Conservation (phyloP, 208 protist genomes). For the Herpetomonas tarakana region DNA sequence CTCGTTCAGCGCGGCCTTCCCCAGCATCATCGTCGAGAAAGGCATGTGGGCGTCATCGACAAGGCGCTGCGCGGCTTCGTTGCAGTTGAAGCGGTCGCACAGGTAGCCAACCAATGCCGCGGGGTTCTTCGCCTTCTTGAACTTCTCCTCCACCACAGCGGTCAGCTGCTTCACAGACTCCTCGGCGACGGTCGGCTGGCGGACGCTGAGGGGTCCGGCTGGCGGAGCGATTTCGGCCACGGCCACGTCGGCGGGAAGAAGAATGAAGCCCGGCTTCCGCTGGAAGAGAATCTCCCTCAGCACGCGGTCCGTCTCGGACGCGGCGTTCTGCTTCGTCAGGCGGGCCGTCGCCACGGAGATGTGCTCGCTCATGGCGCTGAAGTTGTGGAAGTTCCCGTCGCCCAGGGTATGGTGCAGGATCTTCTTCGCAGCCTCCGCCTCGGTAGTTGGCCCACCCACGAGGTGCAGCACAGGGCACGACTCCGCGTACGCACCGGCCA, state of each 20-base stretch:
- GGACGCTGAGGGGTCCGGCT: neutral
- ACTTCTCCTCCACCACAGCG: neutral
- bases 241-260: conserved; percentile 23
- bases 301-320: conserved; percentile 48
- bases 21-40: conserved; percentile 11
- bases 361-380: conserved; percentile 27
- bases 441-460: conserved; percentile 25
- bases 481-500: conserved; percentile 34
- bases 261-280: conserved; percentile 52
- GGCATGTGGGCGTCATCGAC: conserved; percentile 12
- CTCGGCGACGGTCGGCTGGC: neutral
- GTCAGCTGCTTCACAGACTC: neutral
- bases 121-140: conserved; percentile 7
- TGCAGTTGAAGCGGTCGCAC: conserved; percentile 11
- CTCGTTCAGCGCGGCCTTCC: conserved; percentile 17
- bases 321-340: conserved; percentile 42
- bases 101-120: conserved; percentile 13
- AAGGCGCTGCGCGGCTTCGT: conserved; percentile 3
- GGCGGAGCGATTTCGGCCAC: neutral
- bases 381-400: conserved; percentile 44
- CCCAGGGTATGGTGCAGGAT: conserved; percentile 52
- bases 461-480: conserved; percentile 52
- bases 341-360: conserved; percentile 34
- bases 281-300: conserved; percentile 43
- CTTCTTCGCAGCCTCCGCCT: conserved; percentile 18